Percentiles rank a stretch among this genome's conserved stretches.
Conservation (phyloP, 2,329 filamentous ascomycete species). For the Aspergillus pseudotamarii region DNA sequence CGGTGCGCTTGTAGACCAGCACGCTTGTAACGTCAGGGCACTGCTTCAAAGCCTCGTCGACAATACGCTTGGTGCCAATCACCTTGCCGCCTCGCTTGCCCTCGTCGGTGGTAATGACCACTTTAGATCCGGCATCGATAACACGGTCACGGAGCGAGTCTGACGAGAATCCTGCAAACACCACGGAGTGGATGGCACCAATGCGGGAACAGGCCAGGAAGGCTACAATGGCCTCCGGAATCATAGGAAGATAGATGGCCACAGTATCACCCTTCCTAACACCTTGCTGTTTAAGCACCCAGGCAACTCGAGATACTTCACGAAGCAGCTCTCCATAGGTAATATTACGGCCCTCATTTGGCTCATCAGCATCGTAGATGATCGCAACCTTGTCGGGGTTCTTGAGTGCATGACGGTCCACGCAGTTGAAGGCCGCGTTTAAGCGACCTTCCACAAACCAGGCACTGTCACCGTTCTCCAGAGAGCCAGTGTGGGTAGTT, state of each 20-base stretch:
- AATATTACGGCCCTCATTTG: slow-evolving; percentile 80
- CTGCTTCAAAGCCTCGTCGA: slow-evolving; percentile 95
- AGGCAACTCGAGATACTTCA: slow-evolving; percentile 84
- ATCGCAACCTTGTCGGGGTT: slow-evolving; percentile 92
- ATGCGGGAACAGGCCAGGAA: slow-evolving; percentile 91
- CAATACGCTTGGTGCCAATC: slow-evolving; percentile 98
- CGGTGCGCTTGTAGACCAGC: slow-evolving; percentile 93
- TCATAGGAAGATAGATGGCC: slow-evolving; percentile 97
- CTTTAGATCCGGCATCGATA: slow-evolving; percentile 83
- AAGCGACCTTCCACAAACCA: slow-evolving; percentile 95
- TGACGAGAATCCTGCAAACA: slow-evolving; percentile 96
- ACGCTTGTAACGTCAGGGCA: slow-evolving; percentile 85
- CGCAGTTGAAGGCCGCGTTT: slow-evolving; percentile 96
- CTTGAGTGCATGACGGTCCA: slow-evolving; percentile 95
- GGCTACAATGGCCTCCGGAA: slow-evolving; percentile 89
- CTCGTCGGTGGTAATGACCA: slow-evolving; percentile 96
- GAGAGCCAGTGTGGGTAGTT: slow-evolving; percentile 78
- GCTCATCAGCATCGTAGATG: slow-evolving; percentile 98
- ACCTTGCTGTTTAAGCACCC: slow-evolving; percentile 90
- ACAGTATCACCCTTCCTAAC: slow-evolving; percentile 97
- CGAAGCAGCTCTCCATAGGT: slow-evolving; percentile 92
- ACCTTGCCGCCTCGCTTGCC: slow-evolving; percentile 96
- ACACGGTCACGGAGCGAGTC: slow-evolving; percentile 96
- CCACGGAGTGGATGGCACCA: slow-evolving; percentile 93
- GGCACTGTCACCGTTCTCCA: slow-evolving; percentile 78